Evolutionary conservation across 805 yeast genomes (phyloP).

Genomic region (Schwanniomyces sp.): DNA sequence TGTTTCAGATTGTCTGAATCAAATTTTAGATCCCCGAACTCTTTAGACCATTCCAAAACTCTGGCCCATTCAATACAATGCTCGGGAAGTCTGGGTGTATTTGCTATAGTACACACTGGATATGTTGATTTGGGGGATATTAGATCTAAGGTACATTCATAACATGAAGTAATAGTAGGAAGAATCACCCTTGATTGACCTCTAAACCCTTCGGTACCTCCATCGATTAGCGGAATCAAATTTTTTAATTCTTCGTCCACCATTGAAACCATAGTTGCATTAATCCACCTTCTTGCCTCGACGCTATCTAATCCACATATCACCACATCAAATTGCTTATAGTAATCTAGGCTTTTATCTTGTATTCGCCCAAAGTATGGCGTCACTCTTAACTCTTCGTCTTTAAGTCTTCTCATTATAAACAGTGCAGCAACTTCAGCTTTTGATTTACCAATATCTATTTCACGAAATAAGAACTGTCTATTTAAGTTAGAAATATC

Average conservation of each 20-base stretch:
- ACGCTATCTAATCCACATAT: conserved; percentile 89
- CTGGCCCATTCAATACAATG: conserved; percentile 93
- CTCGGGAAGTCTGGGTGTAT: conserved; percentile 91
- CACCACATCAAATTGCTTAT: conserved; percentile 65
- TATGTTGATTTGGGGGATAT: conserved; percentile 63
- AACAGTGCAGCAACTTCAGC: conserved; percentile 64
- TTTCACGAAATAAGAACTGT: conserved; percentile 64
- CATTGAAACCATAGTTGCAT: conserved; percentile 60
- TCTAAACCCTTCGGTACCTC: conserved; percentile 92
- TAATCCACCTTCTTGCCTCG: conserved; percentile 90
- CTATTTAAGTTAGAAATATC: conserved; percentile 76
- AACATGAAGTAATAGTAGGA: conserved; percentile 86
- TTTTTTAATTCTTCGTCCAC: conserved; percentile 48
- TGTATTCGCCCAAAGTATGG: conserved; percentile 66
- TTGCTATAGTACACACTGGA: conserved; percentile 93
- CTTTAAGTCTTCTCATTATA: conserved; percentile 47
- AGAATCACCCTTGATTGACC: conserved; percentile 88
- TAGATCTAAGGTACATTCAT: conserved; percentile 85
- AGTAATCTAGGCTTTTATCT: conserved; percentile 59
- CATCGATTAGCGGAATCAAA: conserved; percentile 67
- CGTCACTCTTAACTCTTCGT: conserved; percentile 38
- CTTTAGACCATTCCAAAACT: conserved; percentile 68
- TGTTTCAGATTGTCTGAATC: conserved; percentile 72
- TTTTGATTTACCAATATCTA: conserved; percentile 65
- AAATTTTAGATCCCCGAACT: conserved; percentile 45